Percentiles rank a stretch among this genome's conserved stretches.
Evolutionary conservation across 2,329 filamentous ascomycete species (phyloP).

Genomic region (Paracorniculantispora psalliotae): DNA sequence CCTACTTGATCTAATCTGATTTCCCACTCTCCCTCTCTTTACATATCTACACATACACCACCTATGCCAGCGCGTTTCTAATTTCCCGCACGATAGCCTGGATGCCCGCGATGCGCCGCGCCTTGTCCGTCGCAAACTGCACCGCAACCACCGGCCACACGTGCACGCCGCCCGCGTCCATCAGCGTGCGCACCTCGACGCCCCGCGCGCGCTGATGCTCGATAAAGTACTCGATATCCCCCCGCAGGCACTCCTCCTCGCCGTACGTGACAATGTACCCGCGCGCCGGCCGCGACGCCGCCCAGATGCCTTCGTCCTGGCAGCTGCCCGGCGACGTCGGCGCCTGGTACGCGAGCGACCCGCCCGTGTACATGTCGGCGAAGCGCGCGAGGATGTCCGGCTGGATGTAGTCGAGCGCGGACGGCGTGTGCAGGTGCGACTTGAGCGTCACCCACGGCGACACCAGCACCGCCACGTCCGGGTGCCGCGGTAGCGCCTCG

Average conservation of each 20-base stretch:
- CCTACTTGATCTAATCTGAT: slow-evolving; percentile 66
- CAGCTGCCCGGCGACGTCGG: slow-evolving; percentile 64
- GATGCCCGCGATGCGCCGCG: slow-evolving; percentile 49
- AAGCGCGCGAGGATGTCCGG: slow-evolving; percentile 61
- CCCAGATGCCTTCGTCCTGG: slow-evolving; percentile 61
- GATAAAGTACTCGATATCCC: slow-evolving; percentile 61
- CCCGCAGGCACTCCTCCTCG: slow-evolving; percentile 70
- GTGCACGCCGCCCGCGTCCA: slow-evolving; percentile 66
- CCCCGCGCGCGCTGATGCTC: slow-evolving; percentile 48
- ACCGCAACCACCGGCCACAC: slow-evolving; percentile 73
- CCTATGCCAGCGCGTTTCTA: slow-evolving; percentile 25
- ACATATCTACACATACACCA: not conserved
- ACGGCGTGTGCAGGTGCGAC: slow-evolving; percentile 62
- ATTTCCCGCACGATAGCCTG: slow-evolving; percentile 35
- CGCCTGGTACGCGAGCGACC: slow-evolving; percentile 27
- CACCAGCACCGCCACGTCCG: slow-evolving; percentile 62
- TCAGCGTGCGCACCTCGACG: slow-evolving; percentile 50
- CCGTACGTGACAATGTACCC: slow-evolving; percentile 71
- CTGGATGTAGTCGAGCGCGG: slow-evolving; percentile 70
- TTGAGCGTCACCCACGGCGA: slow-evolving; percentile 77
- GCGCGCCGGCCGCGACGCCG: slow-evolving; percentile 55
- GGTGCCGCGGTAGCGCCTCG: slow-evolving; percentile 25
- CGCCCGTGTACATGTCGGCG: slow-evolving; percentile 61
- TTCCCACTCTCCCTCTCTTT: slow-evolving; percentile 15
- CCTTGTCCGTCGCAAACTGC: slow-evolving; percentile 47